These are phyloP conservation scores for Digitaria exilis DNA, from an alignment of 202 grass and related monocot species.

Conservation along the genomic window DNA sequence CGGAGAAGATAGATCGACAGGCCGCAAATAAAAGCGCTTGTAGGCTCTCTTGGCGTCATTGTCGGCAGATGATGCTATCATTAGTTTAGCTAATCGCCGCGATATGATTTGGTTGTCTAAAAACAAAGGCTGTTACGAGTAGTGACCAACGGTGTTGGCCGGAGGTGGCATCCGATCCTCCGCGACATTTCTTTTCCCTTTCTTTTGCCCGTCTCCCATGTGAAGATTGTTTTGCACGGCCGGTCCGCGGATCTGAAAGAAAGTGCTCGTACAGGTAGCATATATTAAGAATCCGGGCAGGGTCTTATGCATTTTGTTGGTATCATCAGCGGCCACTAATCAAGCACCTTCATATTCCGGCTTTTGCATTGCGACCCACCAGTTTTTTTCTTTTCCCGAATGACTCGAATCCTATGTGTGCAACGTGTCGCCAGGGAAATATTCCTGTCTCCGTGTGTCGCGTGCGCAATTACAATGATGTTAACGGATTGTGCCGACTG, in stretches of 20 bases:
- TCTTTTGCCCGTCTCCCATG: slow-evolving; percentile 10
- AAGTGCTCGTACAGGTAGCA: neutral
- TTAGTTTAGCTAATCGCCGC: neutral
- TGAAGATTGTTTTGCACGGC: slow-evolving; percentile 49
- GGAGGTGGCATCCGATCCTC: slow-evolving; percentile 22
- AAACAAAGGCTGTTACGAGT: neutral
- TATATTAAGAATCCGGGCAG: neutral
- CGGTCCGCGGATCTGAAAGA: neutral
- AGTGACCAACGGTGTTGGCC: neutral
- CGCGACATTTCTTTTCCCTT: neutral
- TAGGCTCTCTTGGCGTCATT: neutral
- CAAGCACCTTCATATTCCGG: neutral
- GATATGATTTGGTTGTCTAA: slow-evolving; percentile 2
- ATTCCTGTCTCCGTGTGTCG: neutral
- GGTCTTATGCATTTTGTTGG: slow-evolving; percentile 11
- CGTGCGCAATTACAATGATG: neutral
- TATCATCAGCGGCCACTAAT: neutral
- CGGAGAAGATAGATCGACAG: neutral
- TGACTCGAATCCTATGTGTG: neutral
- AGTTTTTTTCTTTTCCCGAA: neutral
- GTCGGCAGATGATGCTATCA: slow-evolving; percentile 6
- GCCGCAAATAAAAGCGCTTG: slow-evolving; percentile 26
- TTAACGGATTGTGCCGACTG: neutral
- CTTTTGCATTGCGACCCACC: neutral
- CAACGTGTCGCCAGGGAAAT: neutral